Base-by-base conservation (phyloP, 768 basidiomycete genomes). In the Mycena belliarum region DNA sequence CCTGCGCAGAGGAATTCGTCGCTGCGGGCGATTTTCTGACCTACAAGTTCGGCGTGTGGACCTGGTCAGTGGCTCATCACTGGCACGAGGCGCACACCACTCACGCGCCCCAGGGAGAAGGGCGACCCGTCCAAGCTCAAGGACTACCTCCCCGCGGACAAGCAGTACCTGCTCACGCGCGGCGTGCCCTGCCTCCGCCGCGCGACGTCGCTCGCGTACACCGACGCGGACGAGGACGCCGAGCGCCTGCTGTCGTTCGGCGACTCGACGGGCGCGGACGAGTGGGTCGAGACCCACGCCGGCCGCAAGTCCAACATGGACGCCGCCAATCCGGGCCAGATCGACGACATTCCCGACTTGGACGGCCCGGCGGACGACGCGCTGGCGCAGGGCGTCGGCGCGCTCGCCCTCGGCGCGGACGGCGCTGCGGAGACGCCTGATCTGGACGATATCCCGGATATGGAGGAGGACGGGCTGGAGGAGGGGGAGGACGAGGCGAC, bases 31-130 rank as follows among this genome's bases (percentile, higher is more conserved):
- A 99, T 73, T 98, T 98, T 75, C 77, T 99, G 57, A 81, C 88
- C 8, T 98, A 98, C 85, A 99, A 99, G 79, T 99, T 99, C 74
- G 93, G 93, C 12, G 94, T 97, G 24, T 99, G 97, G 97, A 80
- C 86, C 68, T 99, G 97, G 97, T 93, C 55, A 65, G 89, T 71
- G 52, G 44, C 59, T 10, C 35, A 41, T 15, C 44, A n/a, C n/a
- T n/a, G 58, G 40, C 53, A 61, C 41, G 33, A 44, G 46, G 47
- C 44, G 29, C 53, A 37, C n/a, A 25, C 57, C 52, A 49, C 57
- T 53, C 32, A 33, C 37, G 44, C 25, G 47, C n/a, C 32, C 42
- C 66, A 98, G 95, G 95, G 93, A 98, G 75, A 89, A 88, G 63
- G 97, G 96, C 43, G 95, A 98, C 66, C 72, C 88, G 52, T 82